Evolutionary conservation across 176 grass and related monocot genomes (phyloP), one percentile per base, ranked within the genome.

Genomic region (Juncus inflexus): DNA sequence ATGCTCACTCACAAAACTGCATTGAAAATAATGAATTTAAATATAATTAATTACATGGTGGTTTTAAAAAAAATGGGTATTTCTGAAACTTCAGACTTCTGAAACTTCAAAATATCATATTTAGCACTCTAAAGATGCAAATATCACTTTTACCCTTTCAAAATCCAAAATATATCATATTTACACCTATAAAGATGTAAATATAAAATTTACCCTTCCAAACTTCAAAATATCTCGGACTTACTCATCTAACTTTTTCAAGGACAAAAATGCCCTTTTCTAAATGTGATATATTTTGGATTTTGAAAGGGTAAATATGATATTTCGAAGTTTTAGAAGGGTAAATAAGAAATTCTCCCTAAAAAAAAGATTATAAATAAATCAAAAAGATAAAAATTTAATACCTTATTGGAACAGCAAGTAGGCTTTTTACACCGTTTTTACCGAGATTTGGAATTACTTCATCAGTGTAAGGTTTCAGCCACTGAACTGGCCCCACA

Each of bases 381-480:
- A 28, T 28, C 19, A 28, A 28, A 28, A 28, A 28, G 19, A 1
- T 35, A 59, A 56, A 15, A 60, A 69, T 64, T 37, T 0, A 50
- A 54, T 81, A 99, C 94, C 94, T 92, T 80, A 99, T 77, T 73
- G 94, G 94, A 66, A 99, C 94, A 76, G 78, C 94, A 19, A 99
- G 83, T 58, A 99, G 83, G 64, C 83, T 99, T 64, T 90, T 99
- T n/a, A 86, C 89, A 55, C 85, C 94, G 53, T 82, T 86, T 73
- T 86, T 80, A 66, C 88, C 94, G 67, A 97, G 83, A 60, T 97
- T 80, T 16, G 89, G 82, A 73, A 97, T 75, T 43, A 91, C 79
- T 84, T 97, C 77, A 68, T 97, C 92, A 40, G 92, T 97, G 74
- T 97, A 97, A 62, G 94, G 94, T 75, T 91, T 97, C 49, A 99